phyloP scores from a whole-genome alignment of 129 eudicot genomes.

The Rutidosis leptorrhynchoides region DNA sequence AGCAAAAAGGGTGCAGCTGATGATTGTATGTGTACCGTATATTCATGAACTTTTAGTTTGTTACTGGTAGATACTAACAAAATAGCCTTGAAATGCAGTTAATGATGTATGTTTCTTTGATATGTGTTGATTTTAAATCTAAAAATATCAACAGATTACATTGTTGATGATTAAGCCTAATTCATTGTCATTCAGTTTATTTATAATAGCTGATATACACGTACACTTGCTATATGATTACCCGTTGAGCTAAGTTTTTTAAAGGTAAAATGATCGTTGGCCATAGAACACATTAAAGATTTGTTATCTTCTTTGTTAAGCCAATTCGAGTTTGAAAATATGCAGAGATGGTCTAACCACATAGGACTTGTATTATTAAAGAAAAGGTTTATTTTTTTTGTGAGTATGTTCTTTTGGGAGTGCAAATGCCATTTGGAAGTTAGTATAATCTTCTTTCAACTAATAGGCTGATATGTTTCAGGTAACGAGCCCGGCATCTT shows the following conservation, averaged over 20 bases:
- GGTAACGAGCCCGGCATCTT: conserved; percentile 40
- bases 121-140: no score
- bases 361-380: background rate
- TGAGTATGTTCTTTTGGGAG: conserved; percentile 5
- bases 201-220: no score
- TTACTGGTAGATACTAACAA: background rate
- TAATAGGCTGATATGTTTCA: conserved; percentile 29
- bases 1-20: conserved; percentile 16
- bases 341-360: background rate
- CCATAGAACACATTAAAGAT: background rate
- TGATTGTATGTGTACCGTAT: conserved; percentile 12
- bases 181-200: background rate
- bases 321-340: background rate
- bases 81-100: conserved; percentile 11
- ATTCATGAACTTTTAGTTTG: conserved; percentile 18
- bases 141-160: no score
- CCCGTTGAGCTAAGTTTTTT: background rate
- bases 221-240: background rate
- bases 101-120: background rate
- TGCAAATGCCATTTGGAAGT: conserved; percentile 11
- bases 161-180: background rate
- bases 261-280: background rate
- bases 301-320: background rate
- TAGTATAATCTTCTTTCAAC: conserved; percentile 4
- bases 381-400: background rate